These are phyloP conservation scores for Coemansia sp. DNA, from an alignment of 192 early-diverging fungal species.

Conservation along the genomic window DNA sequence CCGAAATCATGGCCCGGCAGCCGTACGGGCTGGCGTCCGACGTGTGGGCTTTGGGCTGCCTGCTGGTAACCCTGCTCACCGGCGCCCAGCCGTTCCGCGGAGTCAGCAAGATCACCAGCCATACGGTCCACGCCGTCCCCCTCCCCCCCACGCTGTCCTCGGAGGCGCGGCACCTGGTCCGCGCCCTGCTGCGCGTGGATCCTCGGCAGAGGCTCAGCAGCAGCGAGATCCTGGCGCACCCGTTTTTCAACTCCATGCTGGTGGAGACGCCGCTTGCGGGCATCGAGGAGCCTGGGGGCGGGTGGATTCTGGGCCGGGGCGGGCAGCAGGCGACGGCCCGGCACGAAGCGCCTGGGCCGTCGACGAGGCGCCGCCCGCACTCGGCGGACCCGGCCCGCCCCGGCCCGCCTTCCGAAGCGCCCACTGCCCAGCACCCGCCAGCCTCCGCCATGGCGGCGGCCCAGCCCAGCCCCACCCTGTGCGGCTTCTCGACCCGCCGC, in stretches of 20 bases:
- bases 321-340: no score
- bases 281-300: background rate
- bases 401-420: background rate
- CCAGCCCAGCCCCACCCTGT: background rate
- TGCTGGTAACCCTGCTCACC: slow-evolving; percentile 70
- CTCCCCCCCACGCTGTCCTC: slow-evolving; percentile 58
- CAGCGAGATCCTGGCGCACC: slow-evolving; percentile 53
- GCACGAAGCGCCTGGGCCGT: no score
- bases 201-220: slow-evolving; percentile 57
- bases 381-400: background rate
- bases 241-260: slow-evolving; percentile 52
- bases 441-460: no score
- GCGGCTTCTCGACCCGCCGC: slow-evolving; percentile 18
- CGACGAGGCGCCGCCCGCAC: background rate
- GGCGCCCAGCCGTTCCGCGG: slow-evolving; percentile 70
- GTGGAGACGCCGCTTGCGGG: slow-evolving; percentile 1
- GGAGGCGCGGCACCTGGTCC: slow-evolving; percentile 58
- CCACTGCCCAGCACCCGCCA: background rate
- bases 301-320: no score
- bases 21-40: slow-evolving; percentile 72
- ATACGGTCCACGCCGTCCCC: slow-evolving; percentile 47
- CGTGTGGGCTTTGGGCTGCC: slow-evolving; percentile 76
- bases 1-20: slow-evolving; percentile 68
- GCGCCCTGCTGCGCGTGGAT: slow-evolving; percentile 57
- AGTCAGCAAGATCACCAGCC: slow-evolving; percentile 28